Percentiles rank a stretch among this genome's conserved stretches.
Evolutionary conservation across 345 rosid genomes (phyloP).

Genomic region (Iberis pinnata): DNA sequence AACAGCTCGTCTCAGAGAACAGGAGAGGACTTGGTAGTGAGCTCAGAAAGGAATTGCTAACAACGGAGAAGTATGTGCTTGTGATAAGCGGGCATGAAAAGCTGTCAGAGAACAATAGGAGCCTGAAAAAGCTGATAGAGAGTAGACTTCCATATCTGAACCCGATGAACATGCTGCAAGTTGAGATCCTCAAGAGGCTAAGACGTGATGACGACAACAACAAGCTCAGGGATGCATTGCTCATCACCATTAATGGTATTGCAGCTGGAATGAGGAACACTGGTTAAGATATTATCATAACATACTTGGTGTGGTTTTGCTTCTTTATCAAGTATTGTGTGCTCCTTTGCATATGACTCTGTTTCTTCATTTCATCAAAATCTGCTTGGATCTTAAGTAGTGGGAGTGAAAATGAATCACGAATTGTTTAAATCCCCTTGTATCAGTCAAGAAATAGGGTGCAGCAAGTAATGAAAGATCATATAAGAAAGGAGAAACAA

Average conservation of each 20-base stretch:
- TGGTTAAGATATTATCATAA: slow-evolving; percentile 28
- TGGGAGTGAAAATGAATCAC: too few species aligned
- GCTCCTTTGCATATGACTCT: too few species aligned
- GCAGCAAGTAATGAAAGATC: too few species aligned
- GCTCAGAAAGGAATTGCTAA: slow-evolving; percentile 54
- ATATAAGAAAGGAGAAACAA: too few species aligned
- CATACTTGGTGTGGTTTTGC: too few species aligned
- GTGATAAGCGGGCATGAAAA: slow-evolving; percentile 70
- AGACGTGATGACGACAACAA: slow-evolving; percentile 73
- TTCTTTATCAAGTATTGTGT: too few species aligned
- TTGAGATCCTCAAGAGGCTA: slow-evolving; percentile 80
- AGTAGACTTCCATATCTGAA: slow-evolving; percentile 86
- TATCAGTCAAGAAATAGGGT: too few species aligned
- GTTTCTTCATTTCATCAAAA: too few species aligned
- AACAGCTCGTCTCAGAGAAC: slow-evolving; percentile 65
- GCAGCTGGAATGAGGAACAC: slow-evolving; percentile 98
- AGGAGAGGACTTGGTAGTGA: slow-evolving; percentile 65
- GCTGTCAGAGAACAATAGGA: slow-evolving; percentile 61
- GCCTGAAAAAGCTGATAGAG: slow-evolving; percentile 83
- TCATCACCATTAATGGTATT: slow-evolving; percentile 83
- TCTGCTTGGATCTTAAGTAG: too few species aligned
- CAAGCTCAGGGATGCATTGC: slow-evolving; percentile 85
- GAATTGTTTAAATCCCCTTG: too few species aligned
- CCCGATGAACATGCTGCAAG: slow-evolving; percentile 86
- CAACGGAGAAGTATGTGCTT: slow-evolving; percentile 68